Percentiles rank a stretch among this genome's conserved stretches.
These are phyloP conservation scores for Suillus brevipes DNA, from an alignment of 768 basidiomycete genomes.

Conservation along the genomic window DNA sequence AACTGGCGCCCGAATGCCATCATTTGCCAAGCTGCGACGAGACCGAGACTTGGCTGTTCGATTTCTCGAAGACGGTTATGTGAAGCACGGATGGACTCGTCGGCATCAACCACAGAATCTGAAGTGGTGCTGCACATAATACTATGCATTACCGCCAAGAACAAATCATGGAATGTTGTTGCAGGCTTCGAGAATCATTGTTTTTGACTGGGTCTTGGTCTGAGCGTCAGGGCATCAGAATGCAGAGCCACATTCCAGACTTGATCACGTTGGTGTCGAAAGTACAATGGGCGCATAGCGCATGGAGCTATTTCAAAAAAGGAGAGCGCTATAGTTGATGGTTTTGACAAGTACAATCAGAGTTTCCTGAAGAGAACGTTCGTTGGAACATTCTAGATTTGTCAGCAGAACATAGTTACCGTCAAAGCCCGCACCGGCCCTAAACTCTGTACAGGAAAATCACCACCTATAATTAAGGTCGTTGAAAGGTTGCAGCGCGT, in stretches of 20 bases:
- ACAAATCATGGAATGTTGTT: not conserved
- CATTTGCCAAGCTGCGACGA: not conserved
- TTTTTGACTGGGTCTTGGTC: not conserved
- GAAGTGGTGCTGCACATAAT: not conserved
- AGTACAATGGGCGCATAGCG: not conserved
- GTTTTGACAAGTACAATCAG: not conserved
- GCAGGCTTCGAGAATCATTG: not conserved
- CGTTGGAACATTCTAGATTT: not conserved
- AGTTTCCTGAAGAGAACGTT: not conserved
- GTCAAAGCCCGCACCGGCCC: constrained; percentile 36
- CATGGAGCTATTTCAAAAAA: not conserved
- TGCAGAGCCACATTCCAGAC: not conserved
- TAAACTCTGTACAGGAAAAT: constrained; percentile 22
- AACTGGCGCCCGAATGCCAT: not conserved
- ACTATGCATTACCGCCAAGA: not conserved
- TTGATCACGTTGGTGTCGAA: not conserved
- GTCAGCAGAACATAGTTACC: constrained; percentile 6
- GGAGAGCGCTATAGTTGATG: not conserved
- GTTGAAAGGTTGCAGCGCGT: constrained; percentile 1
- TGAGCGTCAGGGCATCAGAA: not conserved
- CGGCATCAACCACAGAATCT: not conserved
- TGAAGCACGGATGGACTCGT: not conserved
- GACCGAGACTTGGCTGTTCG: not conserved
- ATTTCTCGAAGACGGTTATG: not conserved
- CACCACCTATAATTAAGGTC: constrained; percentile 17